Evolutionary conservation across 176 grass and related monocot species (phyloP).

Genomic region (Avena eriantha): DNA sequence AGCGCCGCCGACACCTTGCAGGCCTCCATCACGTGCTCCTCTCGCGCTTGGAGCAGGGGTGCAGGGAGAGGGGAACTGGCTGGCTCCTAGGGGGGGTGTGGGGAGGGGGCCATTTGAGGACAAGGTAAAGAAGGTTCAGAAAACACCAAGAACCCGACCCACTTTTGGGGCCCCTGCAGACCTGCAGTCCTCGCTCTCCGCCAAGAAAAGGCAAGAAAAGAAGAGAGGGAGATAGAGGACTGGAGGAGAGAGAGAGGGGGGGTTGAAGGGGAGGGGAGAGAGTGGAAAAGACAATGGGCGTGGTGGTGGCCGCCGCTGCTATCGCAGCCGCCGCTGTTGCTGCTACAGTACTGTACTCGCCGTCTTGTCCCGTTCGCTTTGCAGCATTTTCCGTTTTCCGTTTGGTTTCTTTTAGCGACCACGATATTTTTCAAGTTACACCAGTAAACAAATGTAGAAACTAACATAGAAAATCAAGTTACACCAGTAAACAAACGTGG

Average conservation of each 20-base stretch:
- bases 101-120: conserved; percentile 46
- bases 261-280: not conserved
- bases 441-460: no score
- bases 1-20: conserved; percentile 25
- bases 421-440: no score
- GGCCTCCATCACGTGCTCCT: conserved; percentile 25
- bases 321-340: not conserved
- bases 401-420: no score
- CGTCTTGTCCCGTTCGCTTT: not conserved
- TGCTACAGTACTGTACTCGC: not conserved
- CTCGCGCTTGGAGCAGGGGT: not conserved
- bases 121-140: conserved; percentile 69
- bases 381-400: no score
- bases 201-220: conserved; percentile 10
- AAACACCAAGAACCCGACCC: conserved; percentile 50
- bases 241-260: not conserved
- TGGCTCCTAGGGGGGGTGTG: not conserved
- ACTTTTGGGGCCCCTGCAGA: conserved; percentile 42
- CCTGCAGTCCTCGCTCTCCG: conserved; percentile 44
- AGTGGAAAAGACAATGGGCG: conserved; percentile 32
- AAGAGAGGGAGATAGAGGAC: not conserved
- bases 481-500: no score
- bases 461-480: no score
- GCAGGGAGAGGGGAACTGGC: not conserved
- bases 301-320: conserved; percentile 5